A percentile compares a stretch with the other conserved stretches of the same genome.
Evolutionary conservation across 2,329 filamentous ascomycete species (phyloP).

Genomic region (Diaporthe australafricana): DNA sequence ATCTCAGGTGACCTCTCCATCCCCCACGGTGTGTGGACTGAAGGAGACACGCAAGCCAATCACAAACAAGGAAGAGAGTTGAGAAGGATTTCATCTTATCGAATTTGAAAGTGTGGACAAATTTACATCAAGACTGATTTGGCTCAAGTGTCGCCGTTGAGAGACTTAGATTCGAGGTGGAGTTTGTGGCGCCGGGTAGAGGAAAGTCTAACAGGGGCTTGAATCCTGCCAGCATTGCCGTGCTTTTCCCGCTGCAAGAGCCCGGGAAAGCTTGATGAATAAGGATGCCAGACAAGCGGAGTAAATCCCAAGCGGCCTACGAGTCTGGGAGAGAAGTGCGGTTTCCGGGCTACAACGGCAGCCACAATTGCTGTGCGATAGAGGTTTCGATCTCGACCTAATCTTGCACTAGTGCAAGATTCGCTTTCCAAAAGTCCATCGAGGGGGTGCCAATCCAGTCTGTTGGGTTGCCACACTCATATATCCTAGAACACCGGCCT

Average conservation of each 20-base stretch:
- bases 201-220: neutral
- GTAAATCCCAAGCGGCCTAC: neutral
- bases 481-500: neutral
- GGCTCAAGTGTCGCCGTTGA: neutral
- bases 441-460: neutral
- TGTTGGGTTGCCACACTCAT: neutral
- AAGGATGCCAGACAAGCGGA: neutral
- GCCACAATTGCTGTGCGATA: neutral
- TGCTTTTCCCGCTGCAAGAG: neutral
- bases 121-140: neutral
- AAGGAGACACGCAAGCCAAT: neutral
- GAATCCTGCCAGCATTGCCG: neutral
- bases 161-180: neutral
- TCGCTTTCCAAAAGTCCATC: neutral
- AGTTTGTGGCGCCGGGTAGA: neutral
- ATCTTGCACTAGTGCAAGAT: too few species aligned
- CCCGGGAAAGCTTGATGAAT: neutral
- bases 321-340: neutral
- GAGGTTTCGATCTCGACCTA: neutral
- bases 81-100: neutral
- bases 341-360: neutral
- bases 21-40: neutral
- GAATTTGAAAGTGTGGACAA: neutral
- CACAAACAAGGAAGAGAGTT: neutral
- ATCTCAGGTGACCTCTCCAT: neutral